phyloP scores from a whole-genome alignment of 257 asterid species.

The Rehmannia glutinosa region DNA sequence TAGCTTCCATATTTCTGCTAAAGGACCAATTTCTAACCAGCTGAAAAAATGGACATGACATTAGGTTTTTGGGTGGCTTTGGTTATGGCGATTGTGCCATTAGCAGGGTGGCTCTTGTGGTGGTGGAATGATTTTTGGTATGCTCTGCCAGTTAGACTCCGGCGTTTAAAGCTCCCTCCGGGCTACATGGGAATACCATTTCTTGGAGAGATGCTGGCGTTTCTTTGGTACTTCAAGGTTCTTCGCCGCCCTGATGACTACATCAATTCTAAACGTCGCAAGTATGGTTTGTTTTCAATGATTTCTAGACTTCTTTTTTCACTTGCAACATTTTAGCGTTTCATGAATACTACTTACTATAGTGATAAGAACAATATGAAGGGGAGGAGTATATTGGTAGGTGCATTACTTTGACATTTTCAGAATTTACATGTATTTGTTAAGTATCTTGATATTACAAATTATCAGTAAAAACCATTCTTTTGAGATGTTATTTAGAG shows the following conservation, averaged over 20 bases:
- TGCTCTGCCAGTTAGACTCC: constrained; percentile 19
- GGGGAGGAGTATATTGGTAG: too few relatives aligned
- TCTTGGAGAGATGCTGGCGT: constrained; percentile 44
- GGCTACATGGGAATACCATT: constrained; percentile 59
- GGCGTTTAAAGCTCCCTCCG: constrained; percentile 43
- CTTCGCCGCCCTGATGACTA: constrained; percentile 45
- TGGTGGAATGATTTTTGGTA: constrained; percentile 54
- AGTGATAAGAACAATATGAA: too few relatives aligned
- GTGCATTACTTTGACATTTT: too few relatives aligned
- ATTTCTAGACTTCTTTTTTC: too few relatives aligned
- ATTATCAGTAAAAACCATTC: too few relatives aligned
- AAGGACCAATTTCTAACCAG: too few relatives aligned
- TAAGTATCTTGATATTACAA: too few relatives aligned
- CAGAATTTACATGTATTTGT: too few relatives aligned
- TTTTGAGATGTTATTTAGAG: too few relatives aligned
- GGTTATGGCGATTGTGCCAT: constrained; percentile 12
- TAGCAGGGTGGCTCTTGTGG: constrained; percentile 29
- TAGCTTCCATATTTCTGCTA: not conserved
- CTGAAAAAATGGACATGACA: constrained; percentile 22
- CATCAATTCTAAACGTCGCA: constrained; percentile 41
- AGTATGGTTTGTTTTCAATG: constrained; percentile 13
- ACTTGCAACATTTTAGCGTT: too few relatives aligned
- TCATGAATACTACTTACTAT: too few relatives aligned
- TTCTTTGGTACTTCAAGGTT: constrained; percentile 53
- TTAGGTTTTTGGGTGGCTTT: constrained; percentile 26